Base-by-base conservation (phyloP, 176 grass and related monocot genomes). In the sorghum (Sorghum bicolor) region DNA sequence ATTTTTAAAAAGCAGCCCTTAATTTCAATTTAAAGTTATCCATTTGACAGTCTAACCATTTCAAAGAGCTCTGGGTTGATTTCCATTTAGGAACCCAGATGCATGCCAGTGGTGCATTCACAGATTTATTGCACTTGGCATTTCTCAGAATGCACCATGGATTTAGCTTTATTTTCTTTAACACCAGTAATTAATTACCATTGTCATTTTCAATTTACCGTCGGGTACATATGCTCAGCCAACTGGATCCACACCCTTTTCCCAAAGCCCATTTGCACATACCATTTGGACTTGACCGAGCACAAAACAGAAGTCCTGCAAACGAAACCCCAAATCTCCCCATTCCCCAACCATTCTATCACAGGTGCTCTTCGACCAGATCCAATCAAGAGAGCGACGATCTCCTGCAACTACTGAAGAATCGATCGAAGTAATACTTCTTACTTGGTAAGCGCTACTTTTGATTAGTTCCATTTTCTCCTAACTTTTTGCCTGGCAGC, bases 371-470 rank as follows among this genome's bases (percentile, higher is more conserved):
- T 79, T 78, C 17, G 11, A 45, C 4, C 8, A 7, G 47, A 61
- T n/a, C 45, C 29, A 29, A 79, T 84, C 52, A 61, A 81, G 71
- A 84, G 25, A 80, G 38, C 29, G 5, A 13, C 2, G 29, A 34
- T 84, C 81, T 67, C 45, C 6, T 66, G 29, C 60, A 1, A 6
- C 36, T 74, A 61, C 10, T 55, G 30, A 63, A 88, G 81, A 58
- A 88, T 84, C 60, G 8, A 53, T 60, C 15, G 6, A 40, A 26
- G 70, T 76, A 87, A 76, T 71, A 64, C 57, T 72, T 67, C 11
- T 83, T 83, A 55, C n/a, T 44, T 11, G 76, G 43, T 74, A 80
- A 80, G 47, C 16, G 12, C 39, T 80, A 38, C 22, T 40, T 69
- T 84, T 3, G 28, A 60, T 79, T 34, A 67, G 17, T 80, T 60